Conservation (phyloP, 108 stramenopile species). For the Fistulifera pelliculosa region DNA sequence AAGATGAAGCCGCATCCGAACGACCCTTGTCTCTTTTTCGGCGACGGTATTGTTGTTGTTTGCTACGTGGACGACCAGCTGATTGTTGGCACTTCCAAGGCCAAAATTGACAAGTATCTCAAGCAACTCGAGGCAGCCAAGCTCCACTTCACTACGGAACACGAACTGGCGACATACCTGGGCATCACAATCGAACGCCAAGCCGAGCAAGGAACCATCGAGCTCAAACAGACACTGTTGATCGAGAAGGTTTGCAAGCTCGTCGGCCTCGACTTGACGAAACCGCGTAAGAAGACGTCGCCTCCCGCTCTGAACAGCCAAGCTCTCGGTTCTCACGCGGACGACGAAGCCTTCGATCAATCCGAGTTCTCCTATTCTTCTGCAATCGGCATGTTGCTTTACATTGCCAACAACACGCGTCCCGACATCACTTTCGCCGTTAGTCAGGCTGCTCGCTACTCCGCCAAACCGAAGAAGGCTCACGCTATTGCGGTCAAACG, state of each 20-base stretch:
- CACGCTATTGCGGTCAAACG: constrained; percentile 5
- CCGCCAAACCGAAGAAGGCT: constrained; percentile 5
- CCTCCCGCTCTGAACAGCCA: constrained; percentile 1
- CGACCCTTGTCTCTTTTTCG: constrained; percentile 50
- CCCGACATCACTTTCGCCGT: constrained; percentile 13
- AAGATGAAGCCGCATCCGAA: constrained; percentile 2
- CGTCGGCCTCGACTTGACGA: constrained; percentile 4
- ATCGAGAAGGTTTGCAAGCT: constrained; percentile 24
- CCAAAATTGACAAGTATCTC: constrained; percentile 9
- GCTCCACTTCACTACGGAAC: constrained; percentile 18
- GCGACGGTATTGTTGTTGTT: constrained; percentile 17
- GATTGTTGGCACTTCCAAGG: constrained; percentile 4
- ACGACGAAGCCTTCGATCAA: not conserved
- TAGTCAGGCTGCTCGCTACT: constrained; percentile 15
- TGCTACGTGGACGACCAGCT: constrained; percentile 36
- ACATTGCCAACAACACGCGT: constrained; percentile 11
- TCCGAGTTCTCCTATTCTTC: constrained; percentile 27
- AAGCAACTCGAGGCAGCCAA: constrained; percentile 4
- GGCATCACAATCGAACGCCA: constrained; percentile 25
- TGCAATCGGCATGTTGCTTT: constrained; percentile 31
- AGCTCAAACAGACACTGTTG: constrained; percentile 25
- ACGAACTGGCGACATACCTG: constrained; percentile 25
- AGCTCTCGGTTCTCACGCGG: constrained; percentile 3
- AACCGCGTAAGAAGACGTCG: too few relatives aligned
- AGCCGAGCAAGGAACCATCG: constrained; percentile 6